Percentiles rank a stretch among this genome's conserved stretches.
Evolutionary conservation across 148 eudicot genomes (phyloP).

Genomic region (Rhododendron griersonianum): DNA sequence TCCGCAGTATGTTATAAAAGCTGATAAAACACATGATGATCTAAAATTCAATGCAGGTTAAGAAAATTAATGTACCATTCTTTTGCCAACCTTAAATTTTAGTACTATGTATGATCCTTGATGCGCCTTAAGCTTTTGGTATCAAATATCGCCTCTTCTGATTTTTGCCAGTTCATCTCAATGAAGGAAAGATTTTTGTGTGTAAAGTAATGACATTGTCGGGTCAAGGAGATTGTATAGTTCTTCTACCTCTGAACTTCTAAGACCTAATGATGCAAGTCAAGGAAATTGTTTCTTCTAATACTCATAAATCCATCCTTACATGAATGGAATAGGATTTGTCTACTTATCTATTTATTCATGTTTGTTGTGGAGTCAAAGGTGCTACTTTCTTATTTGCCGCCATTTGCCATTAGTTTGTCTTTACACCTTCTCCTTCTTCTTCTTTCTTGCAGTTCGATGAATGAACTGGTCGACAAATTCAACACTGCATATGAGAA

Average conservation of each 20-base stretch:
- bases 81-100: background rate
- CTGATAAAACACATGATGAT: background rate
- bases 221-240: background rate
- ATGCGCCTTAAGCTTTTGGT: background rate
- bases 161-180: background rate
- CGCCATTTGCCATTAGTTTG: background rate
- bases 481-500: conserved; percentile 80
- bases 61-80: background rate
- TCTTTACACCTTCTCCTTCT: background rate
- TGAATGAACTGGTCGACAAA: conserved; percentile 91
- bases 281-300: background rate
- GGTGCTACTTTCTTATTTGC: conserved; percentile 2
- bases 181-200: background rate
- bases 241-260: background rate
- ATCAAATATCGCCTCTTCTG: background rate
- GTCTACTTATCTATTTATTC: background rate
- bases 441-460: conserved; percentile 45
- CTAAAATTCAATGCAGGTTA: background rate
- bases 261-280: background rate
- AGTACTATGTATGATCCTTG: background rate
- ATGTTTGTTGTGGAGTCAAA: background rate
- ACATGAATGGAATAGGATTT: background rate
- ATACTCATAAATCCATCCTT: background rate
- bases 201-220: background rate
- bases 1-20: background rate